Evolutionary conservation across 257 asterid genomes (phyloP).

Genomic region (Apocynum venetum): DNA sequence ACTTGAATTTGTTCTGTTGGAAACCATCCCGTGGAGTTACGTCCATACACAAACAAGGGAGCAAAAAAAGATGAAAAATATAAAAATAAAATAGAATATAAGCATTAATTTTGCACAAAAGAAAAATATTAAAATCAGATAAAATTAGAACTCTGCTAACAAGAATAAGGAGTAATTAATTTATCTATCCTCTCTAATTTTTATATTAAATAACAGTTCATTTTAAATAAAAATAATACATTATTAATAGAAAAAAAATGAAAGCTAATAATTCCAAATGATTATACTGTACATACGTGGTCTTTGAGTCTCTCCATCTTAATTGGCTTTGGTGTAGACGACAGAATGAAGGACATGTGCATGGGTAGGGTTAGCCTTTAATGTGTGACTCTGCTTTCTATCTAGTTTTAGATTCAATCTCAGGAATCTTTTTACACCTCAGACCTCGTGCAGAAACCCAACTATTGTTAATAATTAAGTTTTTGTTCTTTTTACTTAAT

Average conservation of each 20-base stretch:
- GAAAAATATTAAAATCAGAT: no score
- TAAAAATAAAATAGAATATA: no score
- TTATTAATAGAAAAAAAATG: not conserved
- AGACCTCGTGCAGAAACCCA: conserved; percentile 18
- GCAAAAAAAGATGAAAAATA: no score
- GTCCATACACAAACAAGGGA: no score
- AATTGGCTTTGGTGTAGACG: not conserved
- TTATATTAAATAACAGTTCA: no score
- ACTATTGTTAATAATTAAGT: not conserved
- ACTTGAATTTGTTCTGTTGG: no score
- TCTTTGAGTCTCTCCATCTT: not conserved
- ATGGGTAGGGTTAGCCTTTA: not conserved
- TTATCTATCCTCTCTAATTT: no score
- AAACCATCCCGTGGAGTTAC: no score
- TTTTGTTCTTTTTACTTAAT: not conserved
- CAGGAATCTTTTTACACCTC: conserved; percentile 10
- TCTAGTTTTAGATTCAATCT: conserved; percentile 5
- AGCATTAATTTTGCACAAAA: no score
- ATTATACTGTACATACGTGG: not conserved
- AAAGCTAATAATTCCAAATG: conserved; percentile 6
- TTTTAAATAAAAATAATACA: no score
- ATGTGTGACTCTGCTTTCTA: not conserved
- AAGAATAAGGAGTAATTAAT: no score
- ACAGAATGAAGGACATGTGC: conserved; percentile 1
- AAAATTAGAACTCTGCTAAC: no score